Percentiles rank a stretch among this genome's conserved stretches.
Evolutionary conservation across 192 early-diverging fungal genomes (phyloP).

Genomic region (Podochytrium sp.): DNA sequence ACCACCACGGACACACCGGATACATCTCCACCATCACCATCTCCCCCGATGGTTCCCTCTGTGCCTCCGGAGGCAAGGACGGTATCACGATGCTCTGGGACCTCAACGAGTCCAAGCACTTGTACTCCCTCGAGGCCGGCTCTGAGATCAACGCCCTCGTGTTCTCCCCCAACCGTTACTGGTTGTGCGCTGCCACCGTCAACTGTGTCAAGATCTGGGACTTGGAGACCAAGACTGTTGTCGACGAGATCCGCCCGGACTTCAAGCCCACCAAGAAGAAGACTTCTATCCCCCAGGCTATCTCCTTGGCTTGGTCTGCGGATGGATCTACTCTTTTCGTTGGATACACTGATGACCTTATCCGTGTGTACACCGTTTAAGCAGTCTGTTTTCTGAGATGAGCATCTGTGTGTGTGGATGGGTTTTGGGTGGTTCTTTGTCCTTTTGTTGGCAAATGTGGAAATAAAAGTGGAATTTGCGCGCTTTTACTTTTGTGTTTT

Average conservation of each 20-base stretch:
- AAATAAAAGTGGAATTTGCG: too few relatives aligned
- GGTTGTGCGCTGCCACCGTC: slow-evolving; percentile 97
- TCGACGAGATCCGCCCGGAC: slow-evolving; percentile 77
- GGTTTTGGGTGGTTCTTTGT: too few relatives aligned
- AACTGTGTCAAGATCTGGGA: slow-evolving; percentile 99
- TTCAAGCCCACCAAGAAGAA: slow-evolving; percentile 61
- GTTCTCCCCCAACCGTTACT: slow-evolving; percentile 99
- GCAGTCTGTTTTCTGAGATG: not conserved
- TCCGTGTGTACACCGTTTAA: slow-evolving; percentile 54
- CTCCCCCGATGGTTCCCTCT: slow-evolving; percentile 99
- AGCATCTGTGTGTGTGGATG: too few relatives aligned
- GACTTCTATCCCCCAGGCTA: slow-evolving; percentile 80
- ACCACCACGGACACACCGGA: slow-evolving; percentile 98
- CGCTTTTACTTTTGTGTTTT: too few relatives aligned
- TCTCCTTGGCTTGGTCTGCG: slow-evolving; percentile 97
- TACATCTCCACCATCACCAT: slow-evolving; percentile 98
- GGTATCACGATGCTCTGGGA: slow-evolving; percentile 99
- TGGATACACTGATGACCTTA: slow-evolving; percentile 96
- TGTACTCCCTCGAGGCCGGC: slow-evolving; percentile 97
- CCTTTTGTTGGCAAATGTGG: too few relatives aligned
- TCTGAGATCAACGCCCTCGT: slow-evolving; percentile 95
- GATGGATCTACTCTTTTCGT: slow-evolving; percentile 97
- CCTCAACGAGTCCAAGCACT: slow-evolving; percentile 99
- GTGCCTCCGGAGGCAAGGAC: slow-evolving; percentile 99
- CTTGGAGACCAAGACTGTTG: slow-evolving; percentile 95